Percentiles rank a stretch among this genome's conserved stretches.
Conservation (phyloP, 768 basidiomycete genomes). For the Chiua virens region DNA sequence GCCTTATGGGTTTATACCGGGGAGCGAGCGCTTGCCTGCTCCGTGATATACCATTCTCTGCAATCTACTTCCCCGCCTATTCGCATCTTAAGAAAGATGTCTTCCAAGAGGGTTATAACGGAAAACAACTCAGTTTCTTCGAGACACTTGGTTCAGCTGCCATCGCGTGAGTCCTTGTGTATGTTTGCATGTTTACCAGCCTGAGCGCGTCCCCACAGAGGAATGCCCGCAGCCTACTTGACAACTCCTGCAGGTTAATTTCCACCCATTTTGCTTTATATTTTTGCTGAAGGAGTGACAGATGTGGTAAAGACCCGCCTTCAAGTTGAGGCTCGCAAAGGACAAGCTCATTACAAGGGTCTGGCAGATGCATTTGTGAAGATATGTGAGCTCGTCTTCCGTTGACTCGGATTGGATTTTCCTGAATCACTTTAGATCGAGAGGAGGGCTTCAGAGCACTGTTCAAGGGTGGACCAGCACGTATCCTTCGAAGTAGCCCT, state of each 20-base stretch:
- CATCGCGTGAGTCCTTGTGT: slow-evolving; percentile 60
- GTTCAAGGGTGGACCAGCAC: slow-evolving; percentile 91
- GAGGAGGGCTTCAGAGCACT: slow-evolving; percentile 90
- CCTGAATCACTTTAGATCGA: slow-evolving; percentile 47
- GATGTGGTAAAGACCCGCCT: slow-evolving; percentile 98
- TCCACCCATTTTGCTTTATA: slow-evolving; percentile 6
- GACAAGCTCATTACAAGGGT: slow-evolving; percentile 91
- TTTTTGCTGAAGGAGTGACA: slow-evolving; percentile 30
- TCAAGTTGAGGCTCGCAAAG: slow-evolving; percentile 89
- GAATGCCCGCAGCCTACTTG: slow-evolving; percentile 96
- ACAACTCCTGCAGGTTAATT: slow-evolving; percentile 83
- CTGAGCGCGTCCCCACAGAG: slow-evolving; percentile 53
- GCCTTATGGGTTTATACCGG: slow-evolving; percentile 89
- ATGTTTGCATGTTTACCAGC: slow-evolving; percentile 18
- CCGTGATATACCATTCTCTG: slow-evolving; percentile 96
- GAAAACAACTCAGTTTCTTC: slow-evolving; percentile 86
- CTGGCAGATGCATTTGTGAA: slow-evolving; percentile 84
- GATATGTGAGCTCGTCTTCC: slow-evolving; percentile 65
- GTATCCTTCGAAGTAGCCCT: slow-evolving; percentile 83
- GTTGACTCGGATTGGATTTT: slow-evolving; percentile 8
- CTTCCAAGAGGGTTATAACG: slow-evolving; percentile 94
- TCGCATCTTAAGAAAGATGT: slow-evolving; percentile 89
- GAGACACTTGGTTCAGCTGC: slow-evolving; percentile 86
- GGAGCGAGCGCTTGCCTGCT: slow-evolving; percentile 92
- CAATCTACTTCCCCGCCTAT: slow-evolving; percentile 88